Base-by-base conservation (phyloP, 1,284 basidiomycete genomes). In the Marasmius fiardii region DNA sequence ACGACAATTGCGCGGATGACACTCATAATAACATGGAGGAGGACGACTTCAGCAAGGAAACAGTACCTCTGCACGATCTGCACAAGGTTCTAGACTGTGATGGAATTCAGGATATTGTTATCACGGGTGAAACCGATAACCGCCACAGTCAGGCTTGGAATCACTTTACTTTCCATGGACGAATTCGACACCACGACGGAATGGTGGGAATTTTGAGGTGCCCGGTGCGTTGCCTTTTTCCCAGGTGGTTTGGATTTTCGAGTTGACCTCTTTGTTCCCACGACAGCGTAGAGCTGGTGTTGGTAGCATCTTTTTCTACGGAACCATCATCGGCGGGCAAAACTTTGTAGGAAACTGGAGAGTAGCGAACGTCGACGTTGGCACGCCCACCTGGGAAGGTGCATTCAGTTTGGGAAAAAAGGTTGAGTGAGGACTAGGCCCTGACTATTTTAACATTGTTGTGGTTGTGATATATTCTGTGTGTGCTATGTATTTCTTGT, bases 261-360 rank as follows among this genome's bases (percentile, higher is more conserved):
- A 24, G 54, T 35, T 23, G n/a, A 33, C 23, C 10, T 21, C 51
- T 53, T n/a, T 39, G 43, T 43, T 43, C 43, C 23, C 43, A 49
- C 43, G 34, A 35, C 55, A 65, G 59, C 57, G 58, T 24, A 65
- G 64, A 50, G 5, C 28, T 4, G 61, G 58, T 10, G 61, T 68
- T 11, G 80, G 79, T 44, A 65, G 74, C 8, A 75, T 78, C 65
- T 75, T 90, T 51, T 84, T 90, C 62, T 86, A 83, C 34, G 88
- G 88, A 2, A 90, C 89, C 64, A 58, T 90, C 43, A 75, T 85
- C 12, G 86, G 81, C 0, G 79, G 78, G 11, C 70, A 78, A 59
- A 86, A 80, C 56, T 80, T 90, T 60, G 84, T 88, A 12, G 88
- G 88, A 7, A 84, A 81, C 54, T 90, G 88, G 88, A 74, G 87